These are phyloP conservation scores for Teratosphaeriaceae sp. DNA, from an alignment of 2,329 filamentous ascomycete genomes.

Conservation along the genomic window DNA sequence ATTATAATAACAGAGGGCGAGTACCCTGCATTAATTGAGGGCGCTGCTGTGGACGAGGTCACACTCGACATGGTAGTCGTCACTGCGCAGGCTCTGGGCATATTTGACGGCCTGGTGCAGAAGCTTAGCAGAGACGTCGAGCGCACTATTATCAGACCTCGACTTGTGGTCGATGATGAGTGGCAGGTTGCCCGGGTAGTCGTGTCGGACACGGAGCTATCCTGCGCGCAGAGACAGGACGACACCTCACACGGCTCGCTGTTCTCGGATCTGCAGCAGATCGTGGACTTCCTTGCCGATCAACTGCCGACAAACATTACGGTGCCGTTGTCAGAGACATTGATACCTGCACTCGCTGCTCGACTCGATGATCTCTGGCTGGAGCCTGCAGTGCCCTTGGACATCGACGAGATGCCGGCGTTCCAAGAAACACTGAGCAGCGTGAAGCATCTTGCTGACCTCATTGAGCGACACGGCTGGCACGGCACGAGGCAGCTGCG, in stretches of 20 bases:
- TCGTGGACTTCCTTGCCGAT: slow-evolving; percentile 46
- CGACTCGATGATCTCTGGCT: slow-evolving; percentile 70
- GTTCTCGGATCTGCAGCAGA: slow-evolving; percentile 36
- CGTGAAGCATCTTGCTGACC: slow-evolving; percentile 57
- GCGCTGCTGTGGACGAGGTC: slow-evolving; percentile 1
- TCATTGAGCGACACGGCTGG: slow-evolving; percentile 58
- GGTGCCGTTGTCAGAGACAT: slow-evolving; percentile 55
- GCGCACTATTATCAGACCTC: slow-evolving; percentile 21
- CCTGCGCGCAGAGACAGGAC: slow-evolving; percentile 13
- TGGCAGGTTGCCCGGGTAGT: slow-evolving; percentile 12
- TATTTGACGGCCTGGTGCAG: slow-evolving; percentile 20
- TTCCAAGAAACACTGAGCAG: slow-evolving; percentile 67
- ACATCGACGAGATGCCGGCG: slow-evolving; percentile 60
- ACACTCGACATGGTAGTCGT: slow-evolving; percentile 13
- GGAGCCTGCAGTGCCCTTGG: slow-evolving; percentile 66
- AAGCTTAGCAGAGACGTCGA: slow-evolving; percentile 26
- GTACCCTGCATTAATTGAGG: background rate
- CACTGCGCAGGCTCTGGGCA: slow-evolving; percentile 16
- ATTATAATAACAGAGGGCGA: slow-evolving; percentile 46
- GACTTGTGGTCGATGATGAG: slow-evolving; percentile 16
- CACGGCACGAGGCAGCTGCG: slow-evolving; percentile 55
- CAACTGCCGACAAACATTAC: slow-evolving; percentile 44
- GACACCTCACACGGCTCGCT: slow-evolving; percentile 22
- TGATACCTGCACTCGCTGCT: slow-evolving; percentile 63
- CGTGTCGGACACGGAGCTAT: slow-evolving; percentile 21